Evolutionary conservation across 2,329 filamentous ascomycete genomes (phyloP).

Genomic region (Cryphonectria naterciae): DNA sequence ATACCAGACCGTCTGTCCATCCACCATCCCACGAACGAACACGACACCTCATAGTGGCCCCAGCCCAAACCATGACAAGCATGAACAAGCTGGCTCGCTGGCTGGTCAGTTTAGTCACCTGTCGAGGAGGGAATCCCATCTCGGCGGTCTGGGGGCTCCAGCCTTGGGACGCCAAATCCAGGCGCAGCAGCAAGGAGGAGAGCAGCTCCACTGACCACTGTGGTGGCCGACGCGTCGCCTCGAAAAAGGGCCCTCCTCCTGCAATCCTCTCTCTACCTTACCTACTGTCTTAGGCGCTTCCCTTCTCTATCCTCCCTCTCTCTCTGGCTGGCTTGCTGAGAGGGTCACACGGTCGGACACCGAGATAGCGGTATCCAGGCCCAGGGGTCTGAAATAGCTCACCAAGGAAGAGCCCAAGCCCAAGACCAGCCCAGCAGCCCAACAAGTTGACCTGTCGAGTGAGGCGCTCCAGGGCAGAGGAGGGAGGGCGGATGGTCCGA

Average conservation of each 20-base stretch:
- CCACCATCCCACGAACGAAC: constrained; percentile 3
- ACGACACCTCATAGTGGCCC: constrained; percentile 16
- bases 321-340: not conserved
- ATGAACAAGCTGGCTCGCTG: not conserved
- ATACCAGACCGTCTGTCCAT: constrained; percentile 9
- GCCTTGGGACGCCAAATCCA: constrained; percentile 6
- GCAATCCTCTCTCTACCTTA: not conserved
- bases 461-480: not conserved
- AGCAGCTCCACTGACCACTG: constrained; percentile 8
- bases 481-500: constrained; percentile 14
- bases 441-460: constrained; percentile 2
- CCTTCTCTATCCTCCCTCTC: not conserved
- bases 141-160: constrained; percentile 13
- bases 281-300: not conserved
- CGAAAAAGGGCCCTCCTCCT: not conserved
- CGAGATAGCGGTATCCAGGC: constrained; percentile 15
- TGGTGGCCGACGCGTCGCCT: not conserved
- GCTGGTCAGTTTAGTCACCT: constrained; percentile 13
- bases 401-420: not conserved
- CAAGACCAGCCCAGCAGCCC: not conserved
- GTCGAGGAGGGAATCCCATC: constrained; percentile 1
- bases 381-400: constrained; percentile 1
- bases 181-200: not conserved
- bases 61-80: not conserved
- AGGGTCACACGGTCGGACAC: constrained; percentile 20